Percentiles rank a stretch among this genome's conserved stretches.
These are phyloP conservation scores for Colletotrichum sidae DNA, from an alignment of 2,329 filamentous ascomycete species.

Conservation along the genomic window DNA sequence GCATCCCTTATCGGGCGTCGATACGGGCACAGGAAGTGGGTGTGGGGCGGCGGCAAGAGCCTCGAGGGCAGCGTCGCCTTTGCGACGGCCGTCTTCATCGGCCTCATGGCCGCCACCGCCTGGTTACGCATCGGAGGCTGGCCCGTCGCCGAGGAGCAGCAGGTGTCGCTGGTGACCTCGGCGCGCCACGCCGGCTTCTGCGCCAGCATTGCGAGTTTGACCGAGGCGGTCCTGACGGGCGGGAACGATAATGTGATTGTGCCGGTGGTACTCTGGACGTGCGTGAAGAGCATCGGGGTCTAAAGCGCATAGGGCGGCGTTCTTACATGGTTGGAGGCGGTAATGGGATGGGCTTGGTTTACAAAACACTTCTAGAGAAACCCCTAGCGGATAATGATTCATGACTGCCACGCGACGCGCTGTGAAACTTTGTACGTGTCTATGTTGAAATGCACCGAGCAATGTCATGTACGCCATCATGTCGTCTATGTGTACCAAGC, in stretches of 20 bases:
- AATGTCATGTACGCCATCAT: no score
- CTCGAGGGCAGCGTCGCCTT: constrained; percentile 90
- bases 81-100: constrained; percentile 79
- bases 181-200: constrained; percentile 80
- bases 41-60: constrained; percentile 96
- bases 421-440: no score
- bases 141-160: constrained; percentile 71
- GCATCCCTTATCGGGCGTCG: constrained; percentile 90
- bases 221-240: constrained; percentile 94
- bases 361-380: no score
- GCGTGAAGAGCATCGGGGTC: constrained; percentile 81
- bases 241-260: constrained; percentile 99
- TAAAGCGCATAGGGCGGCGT: constrained; percentile 46
- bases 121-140: constrained; percentile 87
- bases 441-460: no score
- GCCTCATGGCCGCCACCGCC: constrained; percentile 74
- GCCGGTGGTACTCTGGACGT: constrained; percentile 90
- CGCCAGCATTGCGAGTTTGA: constrained; percentile 85
- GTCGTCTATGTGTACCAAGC: no score
- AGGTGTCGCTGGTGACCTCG: constrained; percentile 71
- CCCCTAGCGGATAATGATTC: no score
- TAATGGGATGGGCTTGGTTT: no score
- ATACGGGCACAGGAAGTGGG: constrained; percentile 90
- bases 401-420: no score
- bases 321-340: neutral